Percentiles rank a stretch among this genome's conserved stretches.
These are phyloP conservation scores for Phytophthora citricola DNA, from an alignment of 352 stramenopile genomes.

Conservation along the genomic window DNA sequence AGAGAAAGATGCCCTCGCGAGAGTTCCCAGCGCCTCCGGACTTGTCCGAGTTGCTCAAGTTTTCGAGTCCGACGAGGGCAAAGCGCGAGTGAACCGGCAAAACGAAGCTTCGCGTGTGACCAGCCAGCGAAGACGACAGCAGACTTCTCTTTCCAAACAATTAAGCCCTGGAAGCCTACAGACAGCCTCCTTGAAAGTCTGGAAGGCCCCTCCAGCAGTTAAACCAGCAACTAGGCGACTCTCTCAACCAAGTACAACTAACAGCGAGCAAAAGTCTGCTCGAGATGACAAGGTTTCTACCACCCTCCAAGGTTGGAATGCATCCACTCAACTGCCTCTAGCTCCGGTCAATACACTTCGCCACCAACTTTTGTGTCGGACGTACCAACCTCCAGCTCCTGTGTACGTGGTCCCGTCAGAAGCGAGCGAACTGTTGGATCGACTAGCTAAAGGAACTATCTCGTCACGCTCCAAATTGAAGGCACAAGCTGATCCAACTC, in stretches of 20 bases:
- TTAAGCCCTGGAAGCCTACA: neutral
- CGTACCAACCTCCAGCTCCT: constrained; percentile 52
- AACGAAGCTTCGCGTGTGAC: neutral
- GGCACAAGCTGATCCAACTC: neutral
- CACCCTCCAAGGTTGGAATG: constrained; percentile 49
- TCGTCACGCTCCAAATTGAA: constrained; percentile 60
- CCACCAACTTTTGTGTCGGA: constrained; percentile 68
- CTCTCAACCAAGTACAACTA: constrained; percentile 10
- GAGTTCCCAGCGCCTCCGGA: constrained; percentile 49
- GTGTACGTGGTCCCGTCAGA: constrained; percentile 43
- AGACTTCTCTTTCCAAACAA: constrained; percentile 9
- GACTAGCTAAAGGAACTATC: constrained; percentile 62
- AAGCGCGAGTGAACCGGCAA: constrained; percentile 27
- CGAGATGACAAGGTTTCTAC: constrained; percentile 7
- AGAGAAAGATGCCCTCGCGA: constrained; percentile 26
- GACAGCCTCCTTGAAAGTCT: constrained; percentile 1
- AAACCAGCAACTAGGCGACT: constrained; percentile 2
- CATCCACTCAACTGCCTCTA: constrained; percentile 53
- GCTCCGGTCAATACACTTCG: constrained; percentile 44
- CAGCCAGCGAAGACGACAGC: constrained; percentile 3
- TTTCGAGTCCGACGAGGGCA: constrained; percentile 46
- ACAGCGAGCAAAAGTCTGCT: constrained; percentile 3
- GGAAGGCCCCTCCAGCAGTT: neutral
- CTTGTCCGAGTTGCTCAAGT: constrained; percentile 54
- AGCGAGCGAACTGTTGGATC: constrained; percentile 43